Base-by-base conservation (phyloP, 805 yeast genomes). In the Zygotorulaspora sp. region DNA sequence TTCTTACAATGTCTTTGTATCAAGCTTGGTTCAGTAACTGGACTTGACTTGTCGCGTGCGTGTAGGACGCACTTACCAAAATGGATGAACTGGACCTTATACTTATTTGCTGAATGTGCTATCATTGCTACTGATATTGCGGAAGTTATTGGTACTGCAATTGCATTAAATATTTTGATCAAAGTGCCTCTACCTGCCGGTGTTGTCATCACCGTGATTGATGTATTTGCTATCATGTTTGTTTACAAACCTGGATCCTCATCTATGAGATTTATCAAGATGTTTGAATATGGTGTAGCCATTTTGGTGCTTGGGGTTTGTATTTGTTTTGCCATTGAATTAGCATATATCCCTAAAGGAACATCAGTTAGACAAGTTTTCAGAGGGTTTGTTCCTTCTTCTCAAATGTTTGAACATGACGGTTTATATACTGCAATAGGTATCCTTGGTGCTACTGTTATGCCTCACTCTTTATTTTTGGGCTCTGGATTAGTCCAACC, bases 141-240 rank as follows among this genome's bases (percentile, higher is more conserved):
- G 0, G 97, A 89, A 59, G 96, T 88, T 6, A 86, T 89, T 17
- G 97, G 96, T 32, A 83, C 95, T 4, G 96, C 96, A 6, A 84
- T 88, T 43, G 79, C 96, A 0, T 66, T 89, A 30, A 81, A 86
- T 52, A 83, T 88, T 40, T 60, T 88, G 30, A 72, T 88, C 44
- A 72, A 72, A 10, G 72, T 88, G 15, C 96, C 96, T 0, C 67
- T 89, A 28, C 67, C 84, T 1, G 69, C 78, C 4, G 96, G 96
- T 38, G 92, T 88, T 2, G 62, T 83, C 4, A 64, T 88, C 18
- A 87, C 96, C 0, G 76, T 85, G 2, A 55, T 83, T 2, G 96
- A 89, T 60, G 96, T 89, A 6, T 65, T 88, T 43, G 72, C 83
- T 11, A 86, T 88, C 2, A 70, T 88, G 49, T 66, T 87, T 61